These are phyloP conservation scores for Solanum chilense DNA, from an alignment of 257 asterid genomes.

Conservation along the genomic window DNA sequence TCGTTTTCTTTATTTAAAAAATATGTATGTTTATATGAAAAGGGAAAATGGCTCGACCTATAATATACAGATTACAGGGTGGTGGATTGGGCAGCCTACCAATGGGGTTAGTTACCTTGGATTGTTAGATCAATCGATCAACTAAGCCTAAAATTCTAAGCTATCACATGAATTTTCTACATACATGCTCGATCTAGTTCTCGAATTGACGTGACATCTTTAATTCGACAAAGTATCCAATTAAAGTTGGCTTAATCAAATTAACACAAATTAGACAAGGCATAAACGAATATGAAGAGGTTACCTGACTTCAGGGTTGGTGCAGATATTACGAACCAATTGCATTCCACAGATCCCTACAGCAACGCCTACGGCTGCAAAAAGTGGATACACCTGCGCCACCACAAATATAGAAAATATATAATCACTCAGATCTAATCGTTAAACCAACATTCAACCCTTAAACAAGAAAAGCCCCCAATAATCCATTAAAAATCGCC, in stretches of 20 bases:
- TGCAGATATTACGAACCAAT: conserved; percentile 62
- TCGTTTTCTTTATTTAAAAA: neutral
- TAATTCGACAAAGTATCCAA: neutral
- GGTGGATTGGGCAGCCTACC: neutral
- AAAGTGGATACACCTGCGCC: conserved; percentile 69
- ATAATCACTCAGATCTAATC: conserved; percentile 18
- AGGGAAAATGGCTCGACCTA: neutral
- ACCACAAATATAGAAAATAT: neutral
- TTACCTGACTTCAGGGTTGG: conserved; percentile 92
- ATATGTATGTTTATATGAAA: neutral
- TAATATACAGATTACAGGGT: neutral
- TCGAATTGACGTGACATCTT: neutral
- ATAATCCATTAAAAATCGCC: neutral
- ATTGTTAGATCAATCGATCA: neutral
- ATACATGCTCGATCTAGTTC: neutral
- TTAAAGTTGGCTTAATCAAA: neutral
- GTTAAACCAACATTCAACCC: neutral
- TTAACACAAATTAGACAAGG: neutral
- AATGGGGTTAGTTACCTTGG: neutral
- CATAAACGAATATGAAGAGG: neutral
- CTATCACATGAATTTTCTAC: neutral
- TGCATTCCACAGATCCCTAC: conserved; percentile 90
- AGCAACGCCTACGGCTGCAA: conserved; percentile 78
- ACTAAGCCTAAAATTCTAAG: neutral
- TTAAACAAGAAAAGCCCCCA: neutral